Evolutionary conservation across 768 basidiomycete species (phyloP), one percentile per base, ranked within the genome.

Genomic region (Suillus decipiens): DNA sequence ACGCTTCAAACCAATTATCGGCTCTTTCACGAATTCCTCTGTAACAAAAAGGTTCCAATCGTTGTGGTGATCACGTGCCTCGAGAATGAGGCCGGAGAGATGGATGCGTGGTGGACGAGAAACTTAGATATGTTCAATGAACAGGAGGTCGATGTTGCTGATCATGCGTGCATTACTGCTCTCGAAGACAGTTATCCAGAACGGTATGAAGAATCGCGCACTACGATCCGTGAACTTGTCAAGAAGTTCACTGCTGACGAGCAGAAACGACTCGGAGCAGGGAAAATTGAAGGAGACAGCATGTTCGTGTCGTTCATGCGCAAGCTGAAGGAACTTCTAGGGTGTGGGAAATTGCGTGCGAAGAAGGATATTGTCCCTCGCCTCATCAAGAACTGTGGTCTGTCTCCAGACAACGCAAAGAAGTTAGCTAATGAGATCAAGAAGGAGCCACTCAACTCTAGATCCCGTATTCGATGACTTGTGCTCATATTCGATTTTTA

Each of bases 131-230:
- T n/a, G n/a, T n/a, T n/a, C n/a, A n/a, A n/a, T n/a, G n/a, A n/a
- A n/a, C n/a, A n/a, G n/a, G n/a, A 28, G 28, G 28, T 28, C 2
- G 28, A 28, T 28, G 28, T 28, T 3, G 28, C 28, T 28, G 28
- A 28, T 28, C 28, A 28, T 28, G 28, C 28, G 28, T 28, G 28
- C 28, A 3, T 28, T 3, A 28, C 28, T 3, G 28, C 28, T 28
- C 28, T 28, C 28, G 28, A 28, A 28, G 28, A 28, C 28, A 28
- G 28, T 28, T 3, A 28, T 28, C 28, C 28, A 28, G 28, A 28
- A 28, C 47, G 22, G 59, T 77, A 73, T 39, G 63, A 61, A 2
- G 72, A 71, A 57, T 81, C 79, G 45, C 75, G 64, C 45, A 60
- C 63, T 31, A 67, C 69, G 41, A 61, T 78, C 10, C 65, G 64